Evolutionary conservation across 495 filamentous ascomycete genomes (phyloP), one percentile per base, ranked within the genome.

Genomic region (Aspergillus olivimuriae): DNA sequence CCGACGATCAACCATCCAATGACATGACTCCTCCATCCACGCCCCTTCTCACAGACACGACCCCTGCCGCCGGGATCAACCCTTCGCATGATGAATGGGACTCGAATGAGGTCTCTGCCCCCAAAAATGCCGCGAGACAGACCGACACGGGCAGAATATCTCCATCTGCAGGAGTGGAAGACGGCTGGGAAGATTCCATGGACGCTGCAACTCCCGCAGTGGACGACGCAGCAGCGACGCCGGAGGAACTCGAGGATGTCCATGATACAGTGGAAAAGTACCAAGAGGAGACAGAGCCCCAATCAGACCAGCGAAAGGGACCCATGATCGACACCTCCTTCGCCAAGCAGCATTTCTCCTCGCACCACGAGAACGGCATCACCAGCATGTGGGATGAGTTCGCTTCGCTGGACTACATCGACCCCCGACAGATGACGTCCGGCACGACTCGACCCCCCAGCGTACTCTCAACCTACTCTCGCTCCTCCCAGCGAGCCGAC

Each of bases 381-480:
- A n/a, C n/a, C n/a, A 68, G 55, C 37, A 49, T 65, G 10, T 72
- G 69, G 69, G 67, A 68, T 16, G 62, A 66, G 36, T 72, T 72
- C 50, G 41, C 52, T 1, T 44, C 49, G 15, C 51, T 72, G 18
- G 57, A 66, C 43, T 68, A 70, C 47, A 48, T 54, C 20, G 58
- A 65, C 16, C 59, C 63, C 6, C 55, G 36, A 6, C 24, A 28
- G 11, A 6, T 5, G 24, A 24, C 45, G 31, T 23, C 18, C 39
- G 19, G 38, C 47, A 32, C 47, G 28, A 40, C 41, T 38, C 38
- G 46, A 18, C 39, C 49, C 7, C 44, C 50, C 34, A 48, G 48
- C 37, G 30, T 31, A 3, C 39, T 48, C 8, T 48, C 49, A 10
- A 35, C n/a, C n/a, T n/a, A n/a, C n/a, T n/a, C 40, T 14, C 44